Evolutionary conservation across 1,284 basidiomycete genomes (phyloP).

Genomic region (Amylostereum areolatum): DNA sequence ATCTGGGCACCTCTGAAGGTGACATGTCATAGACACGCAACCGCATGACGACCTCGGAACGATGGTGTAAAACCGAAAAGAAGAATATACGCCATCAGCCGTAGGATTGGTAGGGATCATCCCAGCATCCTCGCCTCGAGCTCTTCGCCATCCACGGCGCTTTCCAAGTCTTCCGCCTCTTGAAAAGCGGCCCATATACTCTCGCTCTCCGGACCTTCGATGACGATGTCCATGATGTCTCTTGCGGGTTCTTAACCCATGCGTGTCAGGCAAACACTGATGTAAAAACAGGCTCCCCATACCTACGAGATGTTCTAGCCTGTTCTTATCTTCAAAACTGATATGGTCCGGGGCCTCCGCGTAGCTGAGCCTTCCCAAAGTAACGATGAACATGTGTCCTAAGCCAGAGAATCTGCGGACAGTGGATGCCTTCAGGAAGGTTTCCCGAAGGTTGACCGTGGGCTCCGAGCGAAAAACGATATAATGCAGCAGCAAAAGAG

Average conservation of each 20-base stretch:
- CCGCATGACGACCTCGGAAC: too few species aligned
- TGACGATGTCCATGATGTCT: constrained; percentile 64
- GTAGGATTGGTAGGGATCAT: background rate
- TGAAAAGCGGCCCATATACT: constrained; percentile 66
- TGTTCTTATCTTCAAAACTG: constrained; percentile 32
- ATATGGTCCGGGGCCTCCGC: constrained; percentile 64
- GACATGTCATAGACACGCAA: too few species aligned
- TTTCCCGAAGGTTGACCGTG: constrained; percentile 43
- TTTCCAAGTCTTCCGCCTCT: constrained; percentile 36
- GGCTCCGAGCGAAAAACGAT: constrained; percentile 45
- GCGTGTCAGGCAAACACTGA: background rate
- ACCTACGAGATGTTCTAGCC: constrained; percentile 51
- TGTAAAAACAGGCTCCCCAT: background rate
- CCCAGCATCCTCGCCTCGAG: constrained; percentile 30
- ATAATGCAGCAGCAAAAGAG: constrained; percentile 53
- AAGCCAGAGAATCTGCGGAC: constrained; percentile 54
- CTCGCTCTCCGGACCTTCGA: constrained; percentile 74
- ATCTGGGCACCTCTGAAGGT: too few species aligned
- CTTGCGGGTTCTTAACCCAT: constrained; percentile 51
- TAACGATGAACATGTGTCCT: constrained; percentile 72
- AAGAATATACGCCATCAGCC: too few species aligned
- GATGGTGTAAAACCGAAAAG: too few species aligned
- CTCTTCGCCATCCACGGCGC: constrained; percentile 40
- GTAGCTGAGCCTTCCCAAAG: constrained; percentile 70
- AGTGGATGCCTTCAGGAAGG: constrained; percentile 44